phyloP scores from a whole-genome alignment of 768 basidiomycete genomes.

The Amanita muscaria region DNA sequence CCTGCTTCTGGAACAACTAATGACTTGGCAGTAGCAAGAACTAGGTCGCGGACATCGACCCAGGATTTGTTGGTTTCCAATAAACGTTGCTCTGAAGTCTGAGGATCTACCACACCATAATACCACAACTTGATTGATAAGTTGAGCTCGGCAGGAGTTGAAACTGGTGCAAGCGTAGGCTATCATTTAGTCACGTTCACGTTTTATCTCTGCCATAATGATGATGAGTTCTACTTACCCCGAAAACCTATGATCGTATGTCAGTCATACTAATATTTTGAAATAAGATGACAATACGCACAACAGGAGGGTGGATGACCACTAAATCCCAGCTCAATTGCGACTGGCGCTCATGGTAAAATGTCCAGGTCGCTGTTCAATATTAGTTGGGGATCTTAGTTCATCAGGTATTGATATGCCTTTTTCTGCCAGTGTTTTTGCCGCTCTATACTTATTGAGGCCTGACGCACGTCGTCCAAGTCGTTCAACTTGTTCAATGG shows the following conservation, averaged over 20 bases:
- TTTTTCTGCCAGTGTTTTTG: constrained; percentile 61
- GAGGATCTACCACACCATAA: constrained; percentile 16
- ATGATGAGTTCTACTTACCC: constrained; percentile 6
- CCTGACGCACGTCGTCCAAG: constrained; percentile 35
- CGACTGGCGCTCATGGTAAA: constrained; percentile 33
- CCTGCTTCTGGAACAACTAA: constrained; percentile 27
- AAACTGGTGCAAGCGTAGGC: constrained; percentile 34
- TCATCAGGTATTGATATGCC: constrained; percentile 19
- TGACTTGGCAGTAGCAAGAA: constrained; percentile 40
- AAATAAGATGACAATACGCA: constrained; percentile 17
- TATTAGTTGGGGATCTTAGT: not conserved
- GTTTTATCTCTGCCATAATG: not conserved
- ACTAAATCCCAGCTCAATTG: constrained; percentile 42
- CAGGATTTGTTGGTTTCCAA: constrained; percentile 21
- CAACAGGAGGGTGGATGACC: constrained; percentile 46
- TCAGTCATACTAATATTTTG: no score
- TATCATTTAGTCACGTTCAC: not conserved
- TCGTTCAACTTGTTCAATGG: constrained; percentile 36
- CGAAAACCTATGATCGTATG: constrained; percentile 21
- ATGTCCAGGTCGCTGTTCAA: constrained; percentile 32
- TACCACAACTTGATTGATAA: constrained; percentile 26
- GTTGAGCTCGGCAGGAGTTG: constrained; percentile 26
- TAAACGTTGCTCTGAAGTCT: constrained; percentile 11
- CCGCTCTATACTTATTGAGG: constrained; percentile 43
- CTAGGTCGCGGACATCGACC: constrained; percentile 48